Base-by-base conservation (phyloP, 371 early-diverging fungal species). In the Mortierella sp. region DNA sequence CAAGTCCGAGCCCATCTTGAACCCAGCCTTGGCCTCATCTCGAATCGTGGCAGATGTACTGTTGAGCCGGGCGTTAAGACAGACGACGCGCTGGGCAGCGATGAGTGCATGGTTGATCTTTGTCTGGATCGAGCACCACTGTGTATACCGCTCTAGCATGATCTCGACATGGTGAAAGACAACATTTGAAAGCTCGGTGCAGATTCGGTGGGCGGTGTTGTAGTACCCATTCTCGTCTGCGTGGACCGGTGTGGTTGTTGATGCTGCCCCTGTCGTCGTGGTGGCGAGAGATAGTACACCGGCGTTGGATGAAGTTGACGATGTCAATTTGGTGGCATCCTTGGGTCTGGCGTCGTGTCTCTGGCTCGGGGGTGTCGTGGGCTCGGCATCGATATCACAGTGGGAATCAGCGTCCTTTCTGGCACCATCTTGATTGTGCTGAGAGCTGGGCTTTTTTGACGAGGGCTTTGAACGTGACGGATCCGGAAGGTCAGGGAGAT, bases 11-110 rank as follows among this genome's bases (percentile, higher is more conserved):
- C 81, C 85, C 76, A 75, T 75, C 72, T 70, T 75, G 72, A 81
- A 85, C 70, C 74, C 81, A 5, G 81, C 85, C 16, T 81, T 77
- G 48, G 85, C 85, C 46, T 85, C 79, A 13, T 85, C 71, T 24
- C 76, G 61, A 5, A 43, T 51, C 2, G 75, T 11, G 4, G 37
- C 31, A 6, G 75, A 70, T 55, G 69, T 78, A 28, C 73, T 73
- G 53, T 28, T 76, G 50, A 81, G 74, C 2, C 55, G 69, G 0
- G 79, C 81, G 34, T 84, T 84, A 34, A 78, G 34, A 50, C 85
- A 85, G 2, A 71, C 73, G 46, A 85, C 81, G 1, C 85, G 78
- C 24, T 78, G 64, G 3, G 81, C 81, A 0, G 76, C 81, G 2
- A 69, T 75, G 26, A 85, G 31, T 0, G 79, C 54, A 24, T 85